Conservation (phyloP, 1,284 basidiomycete species). For the Neonothopanus nambi region DNA sequence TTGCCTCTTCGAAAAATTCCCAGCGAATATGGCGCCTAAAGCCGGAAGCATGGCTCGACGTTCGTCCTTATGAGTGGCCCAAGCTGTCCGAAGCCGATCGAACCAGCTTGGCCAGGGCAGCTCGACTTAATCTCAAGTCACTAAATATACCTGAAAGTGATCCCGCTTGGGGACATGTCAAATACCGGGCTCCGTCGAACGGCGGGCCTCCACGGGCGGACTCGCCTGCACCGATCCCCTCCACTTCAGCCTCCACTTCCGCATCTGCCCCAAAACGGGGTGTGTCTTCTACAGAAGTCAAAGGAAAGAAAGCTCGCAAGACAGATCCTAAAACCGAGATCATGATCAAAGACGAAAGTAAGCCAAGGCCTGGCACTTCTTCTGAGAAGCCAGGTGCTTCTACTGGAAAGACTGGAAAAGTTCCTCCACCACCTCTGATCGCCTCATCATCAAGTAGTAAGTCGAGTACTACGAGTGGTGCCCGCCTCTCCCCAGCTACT, state of each 20-base stretch:
- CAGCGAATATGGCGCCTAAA: conserved; percentile 54
- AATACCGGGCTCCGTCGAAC: conserved; percentile 27
- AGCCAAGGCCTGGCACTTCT: conserved; percentile 19
- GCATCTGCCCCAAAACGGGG: conserved; percentile 38
- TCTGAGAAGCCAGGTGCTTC: conserved; percentile 16
- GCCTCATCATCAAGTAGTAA: background rate
- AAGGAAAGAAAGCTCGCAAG: conserved; percentile 46
- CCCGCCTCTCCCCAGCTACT: conserved; percentile 20
- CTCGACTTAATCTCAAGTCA: conserved; percentile 43
- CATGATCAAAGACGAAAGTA: conserved; percentile 56
- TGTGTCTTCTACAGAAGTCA: conserved; percentile 43
- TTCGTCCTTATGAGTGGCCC: conserved; percentile 64
- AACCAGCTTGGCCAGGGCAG: conserved; percentile 46
- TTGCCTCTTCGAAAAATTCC: conserved; percentile 28
- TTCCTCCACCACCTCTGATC: background rate
- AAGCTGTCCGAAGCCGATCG: conserved; percentile 47
- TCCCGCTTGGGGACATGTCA: conserved; percentile 51
- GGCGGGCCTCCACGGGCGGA: background rate
- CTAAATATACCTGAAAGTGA: conserved; percentile 58
- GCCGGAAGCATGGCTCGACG: conserved; percentile 57
- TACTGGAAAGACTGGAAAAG: background rate
- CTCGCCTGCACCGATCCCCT: conserved; percentile 9
- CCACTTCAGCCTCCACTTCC: conserved; percentile 13
- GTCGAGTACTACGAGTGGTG: conserved; percentile 10
- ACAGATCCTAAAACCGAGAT: conserved; percentile 43